phyloP scores from a whole-genome alignment of 208 protist species.

The Leishmania guyanensis region DNA sequence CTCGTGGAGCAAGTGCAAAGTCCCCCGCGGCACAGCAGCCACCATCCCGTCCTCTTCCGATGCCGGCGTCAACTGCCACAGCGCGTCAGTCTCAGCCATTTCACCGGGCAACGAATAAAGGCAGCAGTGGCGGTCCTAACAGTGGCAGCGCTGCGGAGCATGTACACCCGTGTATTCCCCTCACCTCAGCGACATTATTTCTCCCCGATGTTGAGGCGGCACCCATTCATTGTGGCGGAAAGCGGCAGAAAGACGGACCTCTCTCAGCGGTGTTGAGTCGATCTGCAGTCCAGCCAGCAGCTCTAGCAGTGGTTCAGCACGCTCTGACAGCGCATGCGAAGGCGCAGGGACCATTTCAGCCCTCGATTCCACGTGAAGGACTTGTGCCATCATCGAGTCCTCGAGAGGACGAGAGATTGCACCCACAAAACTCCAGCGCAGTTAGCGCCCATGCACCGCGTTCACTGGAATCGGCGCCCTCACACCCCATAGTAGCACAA shows the following conservation, averaged over 20 bases:
- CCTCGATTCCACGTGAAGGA: conserved; percentile 23
- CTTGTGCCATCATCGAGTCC: conserved; percentile 10
- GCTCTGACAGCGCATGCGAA: conserved; percentile 11
- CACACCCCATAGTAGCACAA: conserved; percentile 1
- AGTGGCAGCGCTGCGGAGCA: neutral
- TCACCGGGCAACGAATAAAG: neutral
- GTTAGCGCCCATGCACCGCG: neutral
- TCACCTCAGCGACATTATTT: neutral
- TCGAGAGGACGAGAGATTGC: neutral
- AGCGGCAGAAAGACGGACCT: neutral
- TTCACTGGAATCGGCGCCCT: neutral
- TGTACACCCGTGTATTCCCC: neutral
- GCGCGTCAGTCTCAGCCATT: neutral
- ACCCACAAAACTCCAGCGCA: neutral
- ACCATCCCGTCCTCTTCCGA: neutral
- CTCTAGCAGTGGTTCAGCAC: conserved; percentile 12
- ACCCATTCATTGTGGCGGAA: neutral
- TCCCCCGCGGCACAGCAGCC: neutral
- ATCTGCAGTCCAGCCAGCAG: neutral
- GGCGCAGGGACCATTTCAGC: conserved; percentile 11
- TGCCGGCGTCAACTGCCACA: neutral
- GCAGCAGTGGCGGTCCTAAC: neutral
- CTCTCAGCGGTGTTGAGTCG: neutral
- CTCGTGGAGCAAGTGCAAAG: neutral
- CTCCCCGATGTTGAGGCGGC: neutral